Percentiles rank a stretch among this genome's conserved stretches.
Conservation (phyloP, 768 basidiomycete genomes). For the Podaxis sp. region DNA sequence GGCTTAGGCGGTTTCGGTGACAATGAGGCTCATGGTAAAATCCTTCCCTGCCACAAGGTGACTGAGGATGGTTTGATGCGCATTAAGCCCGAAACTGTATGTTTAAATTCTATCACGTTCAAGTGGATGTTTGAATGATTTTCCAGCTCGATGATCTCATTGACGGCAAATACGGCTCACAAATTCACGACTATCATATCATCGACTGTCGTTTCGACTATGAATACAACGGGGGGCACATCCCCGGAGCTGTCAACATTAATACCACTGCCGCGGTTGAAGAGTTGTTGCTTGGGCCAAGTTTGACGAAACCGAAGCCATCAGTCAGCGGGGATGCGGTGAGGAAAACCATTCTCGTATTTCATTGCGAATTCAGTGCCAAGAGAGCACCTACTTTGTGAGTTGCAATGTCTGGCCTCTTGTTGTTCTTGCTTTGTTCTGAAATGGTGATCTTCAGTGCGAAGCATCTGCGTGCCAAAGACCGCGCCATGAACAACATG, state of each 20-base stretch:
- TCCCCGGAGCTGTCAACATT: constrained; percentile 89
- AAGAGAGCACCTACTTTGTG: constrained; percentile 97
- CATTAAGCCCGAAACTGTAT: constrained; percentile 75
- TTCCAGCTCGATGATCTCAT: constrained; percentile 74
- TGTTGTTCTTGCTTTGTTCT: neutral
- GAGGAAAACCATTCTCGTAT: constrained; percentile 84
- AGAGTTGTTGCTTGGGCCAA: constrained; percentile 67
- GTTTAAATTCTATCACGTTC: constrained; percentile 24
- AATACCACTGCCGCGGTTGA: constrained; percentile 80
- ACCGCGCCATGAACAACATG: constrained; percentile 85
- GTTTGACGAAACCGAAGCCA: constrained; percentile 55
- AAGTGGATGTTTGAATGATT: constrained; percentile 17
- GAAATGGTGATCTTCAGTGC: constrained; percentile 50
- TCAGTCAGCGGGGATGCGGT: constrained; percentile 71
- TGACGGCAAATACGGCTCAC: constrained; percentile 65
- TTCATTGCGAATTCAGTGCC: constrained; percentile 97
- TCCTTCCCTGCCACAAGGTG: constrained; percentile 90
- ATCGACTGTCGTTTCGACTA: constrained; percentile 99
- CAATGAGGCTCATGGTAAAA: constrained; percentile 90
- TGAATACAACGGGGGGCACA: constrained; percentile 92
- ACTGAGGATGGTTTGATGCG: constrained; percentile 96
- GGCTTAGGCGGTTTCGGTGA: constrained; percentile 88
- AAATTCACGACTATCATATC: constrained; percentile 70
- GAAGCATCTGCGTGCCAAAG: constrained; percentile 88
- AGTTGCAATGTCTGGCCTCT: constrained; percentile 27